A percentile compares a stretch with the other conserved stretches of the same genome.
Evolutionary conservation across 2,329 filamentous ascomycete species (phyloP).

Genomic region (Fusarium denticulatum): DNA sequence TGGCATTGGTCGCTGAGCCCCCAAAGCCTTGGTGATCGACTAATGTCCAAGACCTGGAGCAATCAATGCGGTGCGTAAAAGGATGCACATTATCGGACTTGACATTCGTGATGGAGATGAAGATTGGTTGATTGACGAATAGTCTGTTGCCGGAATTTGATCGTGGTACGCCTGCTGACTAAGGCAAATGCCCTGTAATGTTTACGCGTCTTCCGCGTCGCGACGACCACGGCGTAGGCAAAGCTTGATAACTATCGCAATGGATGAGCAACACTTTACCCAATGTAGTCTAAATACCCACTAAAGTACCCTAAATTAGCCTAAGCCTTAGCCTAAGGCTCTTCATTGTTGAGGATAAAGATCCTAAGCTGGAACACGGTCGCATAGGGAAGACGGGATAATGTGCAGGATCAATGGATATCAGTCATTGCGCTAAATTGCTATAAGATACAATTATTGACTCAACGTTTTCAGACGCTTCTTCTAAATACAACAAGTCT

Average conservation of each 20-base stretch:
- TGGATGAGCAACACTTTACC: not conserved
- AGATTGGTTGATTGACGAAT: not conserved
- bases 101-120: not conserved
- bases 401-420: no score
- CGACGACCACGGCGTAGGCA: accelerated
- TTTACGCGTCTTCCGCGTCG: not conserved
- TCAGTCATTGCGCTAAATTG: not conserved
- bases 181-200: not conserved
- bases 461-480: not conserved
- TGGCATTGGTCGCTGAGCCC: accelerated
- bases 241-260: not conserved
- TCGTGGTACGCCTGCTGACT: not conserved
- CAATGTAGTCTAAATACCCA: not conserved
- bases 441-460: not conserved
- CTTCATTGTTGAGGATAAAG: not conserved
- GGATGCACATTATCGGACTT: not conserved
- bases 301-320: not conserved
- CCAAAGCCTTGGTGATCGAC: not conserved
- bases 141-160: not conserved
- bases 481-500: not conserved
- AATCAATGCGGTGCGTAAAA: accelerated
- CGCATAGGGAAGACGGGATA: not conserved
- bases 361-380: not conserved
- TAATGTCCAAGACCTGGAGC: no score
- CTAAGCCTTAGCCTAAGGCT: not conserved